These are phyloP conservation scores for Aspergillus neotritici DNA, from an alignment of 2,329 filamentous ascomycete genomes.

Conservation along the genomic window DNA sequence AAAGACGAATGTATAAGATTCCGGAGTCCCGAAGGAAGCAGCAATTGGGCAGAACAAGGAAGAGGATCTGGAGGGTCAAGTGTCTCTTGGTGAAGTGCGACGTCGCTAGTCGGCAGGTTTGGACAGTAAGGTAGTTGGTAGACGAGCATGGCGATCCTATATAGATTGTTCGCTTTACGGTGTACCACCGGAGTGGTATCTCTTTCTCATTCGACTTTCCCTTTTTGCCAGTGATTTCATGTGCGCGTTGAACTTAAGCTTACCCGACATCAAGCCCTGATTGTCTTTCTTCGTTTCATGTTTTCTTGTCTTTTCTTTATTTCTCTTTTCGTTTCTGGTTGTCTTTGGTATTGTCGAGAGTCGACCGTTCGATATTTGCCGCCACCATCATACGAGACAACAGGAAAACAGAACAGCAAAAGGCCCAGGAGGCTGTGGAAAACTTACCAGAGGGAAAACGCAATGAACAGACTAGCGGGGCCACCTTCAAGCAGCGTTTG, in stretches of 20 bases:
- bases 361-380: too few relatives aligned
- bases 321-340: neutral
- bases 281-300: neutral
- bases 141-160: too few relatives aligned
- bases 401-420: conserved; percentile 4
- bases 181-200: too few relatives aligned
- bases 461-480: conserved; percentile 41
- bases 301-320: neutral
- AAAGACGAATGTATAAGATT: conserved; percentile 29
- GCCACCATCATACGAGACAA: conserved; percentile 2
- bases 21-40: conserved; percentile 8
- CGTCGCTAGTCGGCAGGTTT: too few relatives aligned
- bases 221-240: too few relatives aligned
- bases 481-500: conserved; percentile 37
- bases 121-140: too few relatives aligned
- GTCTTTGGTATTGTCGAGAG: too few relatives aligned
- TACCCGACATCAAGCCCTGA: neutral
- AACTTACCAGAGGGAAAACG: conserved; percentile 43
- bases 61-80: conserved; percentile 4
- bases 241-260: too few relatives aligned
- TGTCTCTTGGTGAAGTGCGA: too few relatives aligned
- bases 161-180: too few relatives aligned
- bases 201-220: too few relatives aligned
- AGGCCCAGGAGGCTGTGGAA: conserved; percentile 1
- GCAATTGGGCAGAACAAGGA: conserved; percentile 1